These are phyloP conservation scores for Exutisphaerella laricina DNA, from an alignment of 2,329 filamentous ascomycete genomes.

Conservation along the genomic window DNA sequence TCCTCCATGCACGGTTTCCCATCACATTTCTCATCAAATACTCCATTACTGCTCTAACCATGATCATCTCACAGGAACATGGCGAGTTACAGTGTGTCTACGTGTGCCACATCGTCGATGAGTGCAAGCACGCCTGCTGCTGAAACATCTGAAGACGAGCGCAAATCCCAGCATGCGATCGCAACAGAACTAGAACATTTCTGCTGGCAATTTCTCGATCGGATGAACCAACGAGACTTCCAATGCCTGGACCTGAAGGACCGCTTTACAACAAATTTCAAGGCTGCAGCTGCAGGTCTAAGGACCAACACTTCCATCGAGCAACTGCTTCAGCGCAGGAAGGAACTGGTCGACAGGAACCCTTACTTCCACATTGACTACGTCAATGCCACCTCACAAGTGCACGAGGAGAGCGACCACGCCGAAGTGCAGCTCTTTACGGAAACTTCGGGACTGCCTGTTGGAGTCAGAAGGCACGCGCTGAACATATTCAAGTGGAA, in stretches of 20 bases:
- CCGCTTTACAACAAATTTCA: conserved; percentile 8
- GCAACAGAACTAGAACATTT: conserved; percentile 8
- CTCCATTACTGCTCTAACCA: too few species aligned
- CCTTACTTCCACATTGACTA: conserved; percentile 7
- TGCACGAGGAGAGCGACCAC: conserved; percentile 6
- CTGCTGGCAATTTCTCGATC: conserved; percentile 9
- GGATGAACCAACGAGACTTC: conserved; percentile 11
- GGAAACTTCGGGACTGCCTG: conserved; percentile 7
- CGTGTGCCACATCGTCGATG: too few species aligned
- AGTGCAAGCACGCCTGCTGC: neutral
- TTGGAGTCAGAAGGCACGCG: conserved; percentile 6
- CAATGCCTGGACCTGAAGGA: neutral
- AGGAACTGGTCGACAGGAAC: conserved; percentile 1
- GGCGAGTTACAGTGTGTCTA: too few species aligned
- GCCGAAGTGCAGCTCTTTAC: conserved; percentile 10
- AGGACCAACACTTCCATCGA: conserved; percentile 3
- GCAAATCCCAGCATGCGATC: neutral
- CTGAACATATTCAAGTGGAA: conserved; percentile 11
- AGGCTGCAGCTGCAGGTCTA: conserved; percentile 2
- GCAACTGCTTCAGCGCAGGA: conserved; percentile 5
- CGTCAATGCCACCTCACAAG: conserved; percentile 3
- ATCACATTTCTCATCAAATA: too few species aligned
- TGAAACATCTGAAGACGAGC: neutral
- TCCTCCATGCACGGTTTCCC: too few species aligned
- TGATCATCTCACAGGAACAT: too few species aligned